Base-by-base conservation (phyloP, 495 filamentous ascomycete species). In the Penicillium nucicola region DNA sequence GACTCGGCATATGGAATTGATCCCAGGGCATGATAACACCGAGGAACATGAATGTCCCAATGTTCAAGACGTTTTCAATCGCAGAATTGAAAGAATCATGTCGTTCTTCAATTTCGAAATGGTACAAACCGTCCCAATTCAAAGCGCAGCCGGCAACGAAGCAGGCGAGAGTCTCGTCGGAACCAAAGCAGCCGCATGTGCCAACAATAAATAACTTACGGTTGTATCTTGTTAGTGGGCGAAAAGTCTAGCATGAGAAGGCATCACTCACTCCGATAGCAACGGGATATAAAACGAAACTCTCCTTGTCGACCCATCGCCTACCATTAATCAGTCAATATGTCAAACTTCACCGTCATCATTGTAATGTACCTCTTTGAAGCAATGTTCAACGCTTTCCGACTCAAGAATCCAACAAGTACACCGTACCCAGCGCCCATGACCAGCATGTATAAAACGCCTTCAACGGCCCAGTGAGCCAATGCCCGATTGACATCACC, bases 21-120 rank as follows among this genome's bases (percentile, higher is more conserved):
- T 66, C 48, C 70, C 70, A 73, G 4, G 71, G 71, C 65, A 74
- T 69, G 28, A 64, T 63, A 6, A 63, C 64, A 0, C 71, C 77
- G 7, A 72, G 65, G 15, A 72, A 78, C 41, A 78, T 66, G 53
- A 78, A 80, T 5, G 60, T 63, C 1, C 48, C 69, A 25, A 69
- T 66, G 23, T 77, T 76, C 34, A 78, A 33, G 1, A 70, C 23
- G 0, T 56, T 61, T 33, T 71, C 70, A 13, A 73, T 56, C 0
- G 67, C 52, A 0, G 55, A 52, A 36, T 73, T 73, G 52, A 73
- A 73, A 0, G 70, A 68, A 42, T 73, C 70, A 48, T 70, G 70
- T 35, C 70, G 56, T 5, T 54, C 50, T 35, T 71, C 66, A 5
- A 56, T 52, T 40, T 73, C 70, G 3, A 53, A 42, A 19, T 68